Base-by-base conservation (phyloP, 2,329 filamentous ascomycete genomes). In the Nigrospora sphaerica region DNA sequence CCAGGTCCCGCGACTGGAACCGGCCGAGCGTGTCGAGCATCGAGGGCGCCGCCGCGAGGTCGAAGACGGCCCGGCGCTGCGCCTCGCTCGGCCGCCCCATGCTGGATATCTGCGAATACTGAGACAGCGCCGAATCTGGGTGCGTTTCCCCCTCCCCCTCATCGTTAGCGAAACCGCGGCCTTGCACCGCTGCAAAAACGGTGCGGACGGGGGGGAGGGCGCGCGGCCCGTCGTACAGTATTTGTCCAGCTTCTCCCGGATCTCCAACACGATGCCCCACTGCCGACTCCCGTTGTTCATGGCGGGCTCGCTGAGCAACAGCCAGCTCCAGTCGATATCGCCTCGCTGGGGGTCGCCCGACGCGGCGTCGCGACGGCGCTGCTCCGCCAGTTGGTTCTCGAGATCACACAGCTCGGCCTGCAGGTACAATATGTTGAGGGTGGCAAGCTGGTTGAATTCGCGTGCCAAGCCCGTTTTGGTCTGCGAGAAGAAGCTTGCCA, bases 401-500 rank as follows among this genome's bases (percentile, higher is more conserved):
- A 45, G 46, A 31, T 48, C 37, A 28, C 41, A 45, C 33, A 48
- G 38, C 32, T 48, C 46, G 14, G 46, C 46, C 18, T 48, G 42
- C 38, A 48, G 36, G 31, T 45, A 45, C 16, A 48, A 14, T 6
- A 48, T 37, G 33, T 48, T 48, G 14, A 48, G 42, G 16, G 38
- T 16, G 9, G 46, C 46, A 16, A 48, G 46, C n/a, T 36, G 42
- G 16, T 41, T 40, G 42, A 45, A 48, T 17, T 41, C 33, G 31
- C 46, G 36, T 14, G 23, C 32, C 13, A 48, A 37, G 6, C 46
- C 46, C 18, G 32, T 37, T 34, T 44, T 31, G 13, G 42, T 48
- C 19, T 40, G 39, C 28, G 46, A 28, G 42, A 42, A 48, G 46
- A 45, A 45, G 5, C 23, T 17, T 12, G 46, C 46, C 2, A 48